These are phyloP conservation scores for Fusarium poae DNA, from an alignment of 2,329 filamentous ascomycete species.

Conservation along the genomic window DNA sequence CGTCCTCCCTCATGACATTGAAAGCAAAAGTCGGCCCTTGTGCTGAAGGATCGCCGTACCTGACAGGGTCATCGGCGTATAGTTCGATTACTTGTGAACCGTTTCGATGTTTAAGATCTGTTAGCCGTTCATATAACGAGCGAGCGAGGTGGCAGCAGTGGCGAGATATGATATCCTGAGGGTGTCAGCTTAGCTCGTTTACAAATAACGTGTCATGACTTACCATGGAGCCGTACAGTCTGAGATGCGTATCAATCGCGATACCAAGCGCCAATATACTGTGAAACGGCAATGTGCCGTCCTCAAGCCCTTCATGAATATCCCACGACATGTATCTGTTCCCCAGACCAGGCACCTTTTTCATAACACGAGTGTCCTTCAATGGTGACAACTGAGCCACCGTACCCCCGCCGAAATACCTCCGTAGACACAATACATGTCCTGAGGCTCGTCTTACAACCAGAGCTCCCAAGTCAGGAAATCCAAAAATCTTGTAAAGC, in stretches of 20 bases:
- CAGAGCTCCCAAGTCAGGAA: constrained; percentile 72
- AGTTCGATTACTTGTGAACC: constrained; percentile 64
- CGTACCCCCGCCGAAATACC: constrained; percentile 78
- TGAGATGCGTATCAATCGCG: constrained; percentile 68
- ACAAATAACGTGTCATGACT: not conserved
- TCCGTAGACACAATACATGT: constrained; percentile 66
- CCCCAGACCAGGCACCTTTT: constrained; percentile 58
- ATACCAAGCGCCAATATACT: constrained; percentile 72
- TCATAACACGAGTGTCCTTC: constrained; percentile 41
- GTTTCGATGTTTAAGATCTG: constrained; percentile 65
- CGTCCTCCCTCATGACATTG: constrained; percentile 68
- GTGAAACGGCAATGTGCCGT: constrained; percentile 75
- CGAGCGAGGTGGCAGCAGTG: constrained; percentile 68
- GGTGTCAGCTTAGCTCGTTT: not conserved
- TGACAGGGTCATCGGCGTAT: constrained; percentile 63
- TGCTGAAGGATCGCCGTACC: constrained; percentile 64
- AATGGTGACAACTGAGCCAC: constrained; percentile 65
- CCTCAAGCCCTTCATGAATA: constrained; percentile 73
- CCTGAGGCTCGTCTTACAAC: constrained; percentile 69
- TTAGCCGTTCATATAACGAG: constrained; percentile 63
- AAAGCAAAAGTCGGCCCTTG: constrained; percentile 75
- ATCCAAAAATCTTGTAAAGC: constrained; percentile 77
- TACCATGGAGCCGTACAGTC: constrained; percentile 69
- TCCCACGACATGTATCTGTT: constrained; percentile 54
- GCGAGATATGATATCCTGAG: constrained; percentile 63